Percentiles rank a stretch among this genome's conserved stretches.
Conservation (phyloP, 352 stramenopile genomes). For the Thraustotheca clavata region DNA sequence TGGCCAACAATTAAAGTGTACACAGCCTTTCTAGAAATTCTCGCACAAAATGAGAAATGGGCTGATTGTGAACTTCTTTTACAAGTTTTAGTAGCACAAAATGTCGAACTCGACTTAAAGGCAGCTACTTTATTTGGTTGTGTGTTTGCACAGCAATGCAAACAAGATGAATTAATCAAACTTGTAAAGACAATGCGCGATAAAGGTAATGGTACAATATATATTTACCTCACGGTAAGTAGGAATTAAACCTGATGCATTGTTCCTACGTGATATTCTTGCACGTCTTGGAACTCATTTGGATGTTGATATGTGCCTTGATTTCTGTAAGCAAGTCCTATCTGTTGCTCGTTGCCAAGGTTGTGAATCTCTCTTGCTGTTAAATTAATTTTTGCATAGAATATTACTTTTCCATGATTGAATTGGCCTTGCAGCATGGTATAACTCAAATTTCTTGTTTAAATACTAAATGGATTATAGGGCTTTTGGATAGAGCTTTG, state of each 20-base stretch:
- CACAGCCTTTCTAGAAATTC: not conserved
- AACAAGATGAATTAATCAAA: not conserved
- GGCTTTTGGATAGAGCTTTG: not conserved
- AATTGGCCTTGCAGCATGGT: not conserved
- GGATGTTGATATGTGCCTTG: not conserved
- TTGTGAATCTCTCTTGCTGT: not conserved
- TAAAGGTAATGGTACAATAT: not conserved
- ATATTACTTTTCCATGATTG: not conserved
- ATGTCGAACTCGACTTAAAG: not conserved
- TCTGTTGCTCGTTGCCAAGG: not conserved
- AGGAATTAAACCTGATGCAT: not conserved
- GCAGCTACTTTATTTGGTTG: not conserved
- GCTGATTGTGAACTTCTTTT: not conserved
- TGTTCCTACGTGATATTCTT: not conserved
- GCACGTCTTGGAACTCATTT: not conserved
- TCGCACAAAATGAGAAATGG: not conserved
- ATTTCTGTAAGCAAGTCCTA: not conserved
- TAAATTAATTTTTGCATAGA: not conserved
- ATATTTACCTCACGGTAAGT: not conserved
- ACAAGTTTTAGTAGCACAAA: not conserved
- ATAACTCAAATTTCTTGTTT: not conserved
- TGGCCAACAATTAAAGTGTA: constrained; percentile 2
- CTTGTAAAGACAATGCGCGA: not conserved
- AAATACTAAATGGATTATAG: not conserved
- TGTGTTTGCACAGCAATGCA: not conserved